Evolutionary conservation across 306 rosid species (phyloP).

Genomic region (Rosa lucieae): DNA sequence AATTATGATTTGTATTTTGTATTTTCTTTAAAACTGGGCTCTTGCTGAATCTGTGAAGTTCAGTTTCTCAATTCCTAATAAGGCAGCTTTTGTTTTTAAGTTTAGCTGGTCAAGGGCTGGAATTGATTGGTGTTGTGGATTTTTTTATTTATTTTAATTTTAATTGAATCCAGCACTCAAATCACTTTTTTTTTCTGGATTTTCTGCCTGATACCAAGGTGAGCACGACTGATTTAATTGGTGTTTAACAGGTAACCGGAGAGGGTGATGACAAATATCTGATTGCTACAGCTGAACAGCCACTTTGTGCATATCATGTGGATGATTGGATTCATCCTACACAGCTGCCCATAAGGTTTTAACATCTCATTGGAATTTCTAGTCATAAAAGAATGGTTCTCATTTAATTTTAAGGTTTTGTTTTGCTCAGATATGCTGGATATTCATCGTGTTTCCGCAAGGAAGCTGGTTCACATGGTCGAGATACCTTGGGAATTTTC

Average conservation of each 20-base stretch:
- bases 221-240: conserved; percentile 11
- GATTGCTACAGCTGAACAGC: conserved; percentile 97
- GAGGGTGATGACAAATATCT: conserved; percentile 98
- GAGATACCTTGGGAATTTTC: conserved; percentile 93
- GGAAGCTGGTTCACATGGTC: conserved; percentile 98
- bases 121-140: not conserved
- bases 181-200: not conserved
- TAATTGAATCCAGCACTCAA: not conserved
- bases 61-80: not conserved
- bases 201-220: not conserved
- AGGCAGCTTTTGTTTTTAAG: not conserved
- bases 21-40: not conserved
- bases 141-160: not conserved
- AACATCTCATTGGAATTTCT: conserved; percentile 16
- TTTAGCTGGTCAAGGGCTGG: not conserved
- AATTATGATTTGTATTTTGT: not conserved
- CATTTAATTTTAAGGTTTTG: not conserved
- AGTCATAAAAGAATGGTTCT: not conserved
- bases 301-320: conserved; percentile 84
- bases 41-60: not conserved
- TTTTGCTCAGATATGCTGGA: conserved; percentile 76
- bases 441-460: conserved; percentile 96
- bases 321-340: conserved; percentile 98
- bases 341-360: conserved; percentile 80
- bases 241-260: conserved; percentile 73